Conservation (phyloP, 1,284 basidiomycete genomes). For the Ceratobasidium sp. region DNA sequence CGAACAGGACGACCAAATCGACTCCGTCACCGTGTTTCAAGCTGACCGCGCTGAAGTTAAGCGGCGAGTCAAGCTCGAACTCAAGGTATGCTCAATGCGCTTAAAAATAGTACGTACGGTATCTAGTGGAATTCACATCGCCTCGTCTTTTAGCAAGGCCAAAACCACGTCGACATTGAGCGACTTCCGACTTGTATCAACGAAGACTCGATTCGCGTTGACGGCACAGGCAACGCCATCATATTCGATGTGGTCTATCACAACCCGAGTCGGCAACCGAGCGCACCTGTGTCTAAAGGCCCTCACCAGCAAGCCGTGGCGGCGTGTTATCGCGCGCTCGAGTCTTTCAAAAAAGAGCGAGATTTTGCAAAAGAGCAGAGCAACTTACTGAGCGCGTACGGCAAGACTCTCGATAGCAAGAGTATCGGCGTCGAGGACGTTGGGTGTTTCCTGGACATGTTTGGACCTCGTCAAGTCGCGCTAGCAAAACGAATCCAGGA, state of each 20-base stretch:
- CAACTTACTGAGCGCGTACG: conserved; percentile 47
- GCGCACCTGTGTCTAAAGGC: neutral
- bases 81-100: conserved; percentile 5
- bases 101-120: neutral
- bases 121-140: neutral
- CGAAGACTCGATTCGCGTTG: no score
- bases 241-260: conserved; percentile 53
- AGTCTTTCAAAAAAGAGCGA: conserved; percentile 41
- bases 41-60: conserved; percentile 25
- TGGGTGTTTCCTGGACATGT: conserved; percentile 50
- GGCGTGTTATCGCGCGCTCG: conserved; percentile 42
- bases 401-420: conserved; percentile 49
- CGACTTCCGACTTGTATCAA: no score
- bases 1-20: conserved; percentile 28
- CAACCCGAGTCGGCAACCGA: conserved; percentile 19
- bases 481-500: conserved; percentile 42
- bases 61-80: conserved; percentile 10
- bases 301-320: conserved; percentile 38
- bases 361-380: conserved; percentile 41
- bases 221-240: conserved; percentile 50
- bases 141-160: conserved; percentile 49
- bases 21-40: conserved; percentile 18
- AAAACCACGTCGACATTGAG: no score
- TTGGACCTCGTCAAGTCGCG: conserved; percentile 44
- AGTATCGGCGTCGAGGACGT: conserved; percentile 47